These are phyloP conservation scores for Lumnitzera littorea DNA, from an alignment of 345 rosid species.

Conservation along the genomic window DNA sequence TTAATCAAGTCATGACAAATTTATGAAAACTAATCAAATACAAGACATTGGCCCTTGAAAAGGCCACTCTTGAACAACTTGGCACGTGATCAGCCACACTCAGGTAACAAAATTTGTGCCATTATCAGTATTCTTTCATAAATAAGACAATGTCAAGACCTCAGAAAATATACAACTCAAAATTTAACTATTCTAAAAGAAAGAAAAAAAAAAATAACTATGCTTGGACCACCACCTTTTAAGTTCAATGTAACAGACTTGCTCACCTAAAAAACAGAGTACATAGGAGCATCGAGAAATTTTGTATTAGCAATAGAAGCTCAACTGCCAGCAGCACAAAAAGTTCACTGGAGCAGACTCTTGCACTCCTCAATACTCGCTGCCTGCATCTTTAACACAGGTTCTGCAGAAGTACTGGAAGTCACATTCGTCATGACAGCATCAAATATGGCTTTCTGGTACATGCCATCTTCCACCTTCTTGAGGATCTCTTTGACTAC, in stretches of 20 bases:
- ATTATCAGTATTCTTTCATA: conserved; percentile 16
- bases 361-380: conserved; percentile 51
- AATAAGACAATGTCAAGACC: conserved; percentile 26
- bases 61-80: conserved; percentile 19
- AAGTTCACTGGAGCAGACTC: conserved; percentile 32
- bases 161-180: conserved; percentile 31
- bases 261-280: conserved; percentile 12
- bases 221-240: conserved; percentile 19
- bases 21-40: conserved; percentile 24
- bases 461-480: conserved; percentile 58
- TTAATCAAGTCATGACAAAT: conserved; percentile 1
- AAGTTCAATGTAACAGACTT: conserved; percentile 26
- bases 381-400: conserved; percentile 43
- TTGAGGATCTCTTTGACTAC: conserved; percentile 49
- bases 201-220: conserved; percentile 10
- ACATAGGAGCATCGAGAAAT: conserved; percentile 6
- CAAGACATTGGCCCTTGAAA: conserved; percentile 19
- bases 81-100: conserved; percentile 22
- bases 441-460: conserved; percentile 46
- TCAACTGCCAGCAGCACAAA: conserved; percentile 4
- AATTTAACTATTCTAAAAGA: conserved; percentile 2
- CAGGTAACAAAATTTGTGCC: conserved; percentile 31
- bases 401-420: conserved; percentile 28
- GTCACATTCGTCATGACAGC: conserved; percentile 35
- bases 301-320: conserved; percentile 8